phyloP scores from a whole-genome alignment of 345 rosid genomes.

The Raphanus raphanistrum region DNA sequence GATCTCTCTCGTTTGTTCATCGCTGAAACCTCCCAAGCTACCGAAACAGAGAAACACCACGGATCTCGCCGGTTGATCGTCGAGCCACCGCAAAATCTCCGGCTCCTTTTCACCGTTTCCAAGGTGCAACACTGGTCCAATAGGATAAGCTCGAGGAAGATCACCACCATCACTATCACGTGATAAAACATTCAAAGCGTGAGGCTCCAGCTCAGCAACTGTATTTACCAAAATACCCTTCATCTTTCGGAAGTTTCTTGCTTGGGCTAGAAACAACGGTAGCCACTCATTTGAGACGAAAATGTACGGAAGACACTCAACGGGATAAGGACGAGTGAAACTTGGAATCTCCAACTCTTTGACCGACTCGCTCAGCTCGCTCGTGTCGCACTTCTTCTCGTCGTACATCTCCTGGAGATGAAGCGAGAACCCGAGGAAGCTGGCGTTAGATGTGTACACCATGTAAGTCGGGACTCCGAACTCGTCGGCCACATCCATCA shows the following conservation, averaged over 20 bases:
- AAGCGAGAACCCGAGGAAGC: background rate
- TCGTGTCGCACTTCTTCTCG: background rate
- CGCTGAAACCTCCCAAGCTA: background rate
- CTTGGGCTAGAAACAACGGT: background rate
- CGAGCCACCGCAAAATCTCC: background rate
- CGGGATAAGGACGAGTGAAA: background rate
- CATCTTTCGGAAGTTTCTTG: background rate
- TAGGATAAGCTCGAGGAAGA: background rate
- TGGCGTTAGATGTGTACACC: background rate
- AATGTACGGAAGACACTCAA: background rate
- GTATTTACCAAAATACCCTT: background rate
- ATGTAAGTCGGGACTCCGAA: background rate
- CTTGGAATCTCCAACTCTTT: background rate
- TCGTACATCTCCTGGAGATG: background rate
- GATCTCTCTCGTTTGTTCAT: background rate
- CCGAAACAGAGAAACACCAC: background rate
- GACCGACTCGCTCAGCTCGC: background rate
- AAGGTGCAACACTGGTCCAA: background rate
- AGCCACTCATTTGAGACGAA: background rate
- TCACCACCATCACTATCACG: background rate
- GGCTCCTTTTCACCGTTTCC: background rate
- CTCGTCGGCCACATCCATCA: background rate
- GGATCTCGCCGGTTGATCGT: background rate
- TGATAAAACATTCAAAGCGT: background rate
- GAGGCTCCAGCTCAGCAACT: background rate